Evolutionary conservation across 345 rosid genomes (phyloP), one percentile per base, ranked within the genome.

Genomic region (Salix dunnii): DNA sequence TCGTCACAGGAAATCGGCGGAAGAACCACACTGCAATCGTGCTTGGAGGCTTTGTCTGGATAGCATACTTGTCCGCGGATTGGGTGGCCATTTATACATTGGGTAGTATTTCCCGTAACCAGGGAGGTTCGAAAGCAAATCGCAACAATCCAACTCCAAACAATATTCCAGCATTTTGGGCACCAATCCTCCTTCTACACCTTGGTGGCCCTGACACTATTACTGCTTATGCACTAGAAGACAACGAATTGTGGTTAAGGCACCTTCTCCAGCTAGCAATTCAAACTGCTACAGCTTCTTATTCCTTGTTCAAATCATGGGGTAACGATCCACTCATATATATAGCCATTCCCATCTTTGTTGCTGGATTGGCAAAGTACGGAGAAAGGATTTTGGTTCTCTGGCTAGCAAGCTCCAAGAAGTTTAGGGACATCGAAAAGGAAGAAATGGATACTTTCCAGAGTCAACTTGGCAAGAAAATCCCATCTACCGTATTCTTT

Each of bases 171-270:
- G 63, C 70, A 4, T 25, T 76, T 69, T 58, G 74, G 77, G 83
- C 83, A 20, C 83, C 83, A 0, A 25, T 80, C 48, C 77, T 80
- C 38, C 72, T 80, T 25, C 49, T 80, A 16, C 80, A 72, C 33
- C 75, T 76, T 14, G 79, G 80, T 36, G 71, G 74, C 30, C 80
- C 83, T 6, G 80, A 80, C 61, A 67, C 62, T 64, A 76, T 80
- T 12, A 72, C 83, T 0, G 80, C 83, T 33, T 80, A 76, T 25
- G 51, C 83, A 8, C 74, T 76, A 2, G 83, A 80, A 55, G 83
- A 80, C 51, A 76, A 76, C 46, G 49, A 76, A 35, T 64, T 80
- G 28, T 76, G 80, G 4, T 12, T 12, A 23, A 68, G 83, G 69
- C 80, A 72, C 12, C 33, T 80, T 38, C 42, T 80, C 35, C 75